Evolutionary conservation across 2,329 filamentous ascomycete genomes (phyloP).

Genomic region (Catunica adiposa): DNA sequence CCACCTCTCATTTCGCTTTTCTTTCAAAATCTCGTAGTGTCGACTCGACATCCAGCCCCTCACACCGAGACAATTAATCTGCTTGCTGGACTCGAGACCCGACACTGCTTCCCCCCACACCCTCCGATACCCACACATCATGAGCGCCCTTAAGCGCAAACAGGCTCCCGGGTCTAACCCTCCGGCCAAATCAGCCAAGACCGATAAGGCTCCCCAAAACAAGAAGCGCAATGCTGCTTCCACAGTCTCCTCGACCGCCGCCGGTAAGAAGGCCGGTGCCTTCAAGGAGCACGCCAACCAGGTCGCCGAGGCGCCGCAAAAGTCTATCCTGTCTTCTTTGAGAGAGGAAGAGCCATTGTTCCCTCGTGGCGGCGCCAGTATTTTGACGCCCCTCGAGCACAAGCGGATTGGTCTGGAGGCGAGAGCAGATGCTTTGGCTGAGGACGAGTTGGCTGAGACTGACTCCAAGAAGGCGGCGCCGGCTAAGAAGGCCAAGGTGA

Average conservation of each 20-base stretch:
- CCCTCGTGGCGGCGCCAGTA: conserved; percentile 76
- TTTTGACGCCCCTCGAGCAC: conserved; percentile 83
- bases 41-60: neutral
- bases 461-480: conserved; percentile 4
- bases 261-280: conserved; percentile 20
- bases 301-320: conserved; percentile 20
- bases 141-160: conserved; percentile 43
- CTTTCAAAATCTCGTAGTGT: conserved; percentile 1
- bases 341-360: conserved; percentile 80
- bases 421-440: conserved; percentile 78
- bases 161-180: conserved; percentile 36
- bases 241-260: conserved; percentile 12
- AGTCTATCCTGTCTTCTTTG: conserved; percentile 29
- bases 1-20: neutral
- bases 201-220: conserved; percentile 25
- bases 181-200: conserved; percentile 33
- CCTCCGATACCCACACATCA: conserved; percentile 18
- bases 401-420: conserved; percentile 94
- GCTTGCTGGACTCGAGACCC: conserved; percentile 5
- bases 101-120: conserved; percentile 7
- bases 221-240: conserved; percentile 27
- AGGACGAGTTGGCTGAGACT: conserved; percentile 33
- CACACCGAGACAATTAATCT: neutral
- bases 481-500: conserved; percentile 10
- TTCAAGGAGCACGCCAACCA: conserved; percentile 22